Percentiles rank a stretch among this genome's conserved stretches.
These are phyloP conservation scores for Lyophyllum shimeji DNA, from an alignment of 768 basidiomycete genomes.

Conservation along the genomic window DNA sequence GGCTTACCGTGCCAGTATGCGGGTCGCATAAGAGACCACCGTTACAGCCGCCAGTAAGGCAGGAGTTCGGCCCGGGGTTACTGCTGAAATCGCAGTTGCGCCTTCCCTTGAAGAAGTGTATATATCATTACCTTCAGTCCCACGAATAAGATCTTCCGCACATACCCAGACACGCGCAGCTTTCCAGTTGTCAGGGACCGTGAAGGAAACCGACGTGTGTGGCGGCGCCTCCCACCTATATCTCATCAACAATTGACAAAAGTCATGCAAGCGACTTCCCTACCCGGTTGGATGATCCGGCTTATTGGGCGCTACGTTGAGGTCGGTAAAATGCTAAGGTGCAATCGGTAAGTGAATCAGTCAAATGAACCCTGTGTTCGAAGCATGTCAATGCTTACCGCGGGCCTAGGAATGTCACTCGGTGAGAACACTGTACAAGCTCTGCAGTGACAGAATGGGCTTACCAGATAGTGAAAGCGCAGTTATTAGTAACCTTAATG, in stretches of 20 bases:
- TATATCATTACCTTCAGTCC: background rate
- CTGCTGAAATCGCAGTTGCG: conserved; percentile 58
- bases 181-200: conserved; percentile 54
- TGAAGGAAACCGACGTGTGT: conserved; percentile 30
- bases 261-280: background rate
- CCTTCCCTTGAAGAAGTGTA: conserved; percentile 44
- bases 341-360: background rate
- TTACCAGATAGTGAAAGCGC: conserved; percentile 51
- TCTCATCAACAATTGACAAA: background rate
- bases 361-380: background rate
- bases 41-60: conserved; percentile 63
- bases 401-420: conserved; percentile 37
- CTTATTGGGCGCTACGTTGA: conserved; percentile 34
- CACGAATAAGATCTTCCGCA: background rate
- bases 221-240: conserved; percentile 30
- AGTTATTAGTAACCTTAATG: conserved; percentile 32
- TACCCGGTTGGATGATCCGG: conserved; percentile 38
- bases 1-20: conserved; percentile 43
- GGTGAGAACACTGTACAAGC: too few relatives aligned
- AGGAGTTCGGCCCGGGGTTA: conserved; percentile 52
- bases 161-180: conserved; percentile 38
- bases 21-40: conserved; percentile 60
- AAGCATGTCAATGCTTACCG: conserved; percentile 23
- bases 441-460: background rate
- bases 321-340: conserved; percentile 41